phyloP scores from a whole-genome alignment of 2,329 filamentous ascomycete species.

The Graphilbum fragrans region DNA sequence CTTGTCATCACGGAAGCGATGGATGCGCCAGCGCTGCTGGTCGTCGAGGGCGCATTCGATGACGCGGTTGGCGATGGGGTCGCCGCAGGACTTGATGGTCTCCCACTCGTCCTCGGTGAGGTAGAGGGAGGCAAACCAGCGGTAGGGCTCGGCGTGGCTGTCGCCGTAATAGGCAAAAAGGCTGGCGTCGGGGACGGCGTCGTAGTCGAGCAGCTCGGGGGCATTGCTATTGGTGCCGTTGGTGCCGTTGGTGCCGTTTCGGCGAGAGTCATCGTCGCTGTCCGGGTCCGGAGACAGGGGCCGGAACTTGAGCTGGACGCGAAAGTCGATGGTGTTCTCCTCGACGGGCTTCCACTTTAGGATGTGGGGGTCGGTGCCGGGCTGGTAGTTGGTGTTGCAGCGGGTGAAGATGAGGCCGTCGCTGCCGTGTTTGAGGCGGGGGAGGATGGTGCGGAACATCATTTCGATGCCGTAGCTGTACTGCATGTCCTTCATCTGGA shows the following conservation, averaged over 20 bases:
- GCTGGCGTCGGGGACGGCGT: slow-evolving; percentile 59
- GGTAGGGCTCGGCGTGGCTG: slow-evolving; percentile 37
- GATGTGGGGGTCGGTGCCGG: slow-evolving; percentile 86
- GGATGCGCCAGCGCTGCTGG: slow-evolving; percentile 67
- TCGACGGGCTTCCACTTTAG: slow-evolving; percentile 95
- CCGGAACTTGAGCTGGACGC: slow-evolving; percentile 64
- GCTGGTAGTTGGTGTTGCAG: slow-evolving; percentile 70
- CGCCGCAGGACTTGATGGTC: slow-evolving; percentile 55
- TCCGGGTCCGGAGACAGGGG: slow-evolving; percentile 48
- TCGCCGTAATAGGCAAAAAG: slow-evolving; percentile 59
- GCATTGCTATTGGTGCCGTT: slow-evolving; percentile 52
- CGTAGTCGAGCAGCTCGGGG: slow-evolving; percentile 62
- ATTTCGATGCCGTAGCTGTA: slow-evolving; percentile 78
- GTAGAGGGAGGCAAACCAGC: slow-evolving; percentile 53
- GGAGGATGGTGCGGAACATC: slow-evolving; percentile 84
- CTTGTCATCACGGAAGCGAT: slow-evolving; percentile 90
- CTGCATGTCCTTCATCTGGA: slow-evolving; percentile 84
- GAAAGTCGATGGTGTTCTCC: slow-evolving; percentile 93
- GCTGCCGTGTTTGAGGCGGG: slow-evolving; percentile 78
- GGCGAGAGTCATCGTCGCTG: slow-evolving; percentile 55
- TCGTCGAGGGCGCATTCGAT: slow-evolving; percentile 82
- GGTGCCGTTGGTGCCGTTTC: slow-evolving; percentile 20
- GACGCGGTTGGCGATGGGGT: slow-evolving; percentile 75
- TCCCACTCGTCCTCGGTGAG: slow-evolving; percentile 76
- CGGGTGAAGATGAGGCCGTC: slow-evolving; percentile 98